Evolutionary conservation across 2,329 filamentous ascomycete species (phyloP).

Genomic region (Diaporthe helianthi): DNA sequence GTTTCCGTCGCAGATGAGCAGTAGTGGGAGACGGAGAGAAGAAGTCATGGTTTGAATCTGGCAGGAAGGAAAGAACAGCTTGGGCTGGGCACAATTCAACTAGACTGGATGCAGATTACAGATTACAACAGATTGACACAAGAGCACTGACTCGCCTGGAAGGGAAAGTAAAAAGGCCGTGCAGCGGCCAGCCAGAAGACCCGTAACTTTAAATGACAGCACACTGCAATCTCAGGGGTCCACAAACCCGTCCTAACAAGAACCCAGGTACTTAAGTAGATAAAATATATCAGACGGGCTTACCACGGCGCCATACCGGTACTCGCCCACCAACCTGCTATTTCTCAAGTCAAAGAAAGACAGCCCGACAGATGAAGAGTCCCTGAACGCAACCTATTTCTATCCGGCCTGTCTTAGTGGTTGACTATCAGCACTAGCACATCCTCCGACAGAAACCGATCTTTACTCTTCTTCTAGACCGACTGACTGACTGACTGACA

Average conservation of each 20-base stretch:
- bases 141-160: constrained; percentile 20
- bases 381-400: constrained; percentile 2
- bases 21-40: neutral
- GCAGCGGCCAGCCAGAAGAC: constrained; percentile 5
- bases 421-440: constrained; percentile 18
- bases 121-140: no score
- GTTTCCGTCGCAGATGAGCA: neutral
- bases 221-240: constrained; percentile 22
- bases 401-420: neutral
- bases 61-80: constrained; percentile 8
- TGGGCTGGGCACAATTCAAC: neutral
- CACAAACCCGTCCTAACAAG: neutral
- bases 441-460: neutral
- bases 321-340: neutral
- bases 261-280: no score
- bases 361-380: neutral
- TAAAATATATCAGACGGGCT: constrained; percentile 10
- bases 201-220: constrained; percentile 31
- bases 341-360: neutral
- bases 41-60: neutral
- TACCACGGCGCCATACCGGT: neutral
- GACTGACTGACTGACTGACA: neutral
- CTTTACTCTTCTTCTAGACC: no score
- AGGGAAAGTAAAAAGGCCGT: constrained; percentile 19
- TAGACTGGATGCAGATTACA: constrained; percentile 16